Conservation (phyloP, 768 basidiomycete genomes). For the Tricholoma saponaceum region DNA sequence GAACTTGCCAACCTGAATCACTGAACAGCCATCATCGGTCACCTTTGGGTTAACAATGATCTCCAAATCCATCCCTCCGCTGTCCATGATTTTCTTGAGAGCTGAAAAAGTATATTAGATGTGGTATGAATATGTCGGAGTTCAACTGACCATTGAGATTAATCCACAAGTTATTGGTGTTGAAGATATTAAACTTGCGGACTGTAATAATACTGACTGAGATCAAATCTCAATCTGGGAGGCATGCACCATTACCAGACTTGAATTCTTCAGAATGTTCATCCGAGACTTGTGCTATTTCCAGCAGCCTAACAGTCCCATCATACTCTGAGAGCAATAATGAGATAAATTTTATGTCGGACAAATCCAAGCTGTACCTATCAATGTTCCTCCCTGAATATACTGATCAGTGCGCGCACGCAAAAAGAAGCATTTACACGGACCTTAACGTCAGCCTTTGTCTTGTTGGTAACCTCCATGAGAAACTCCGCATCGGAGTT, state of each 20-base stretch:
- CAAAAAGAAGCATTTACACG: slow-evolving; percentile 3
- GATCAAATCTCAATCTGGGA: neutral
- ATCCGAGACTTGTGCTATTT: slow-evolving; percentile 78
- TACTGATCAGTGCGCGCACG: neutral
- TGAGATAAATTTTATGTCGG: neutral
- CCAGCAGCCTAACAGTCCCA: slow-evolving; percentile 68
- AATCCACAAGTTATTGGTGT: slow-evolving; percentile 69
- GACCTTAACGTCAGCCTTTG: slow-evolving; percentile 64
- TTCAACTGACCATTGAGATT: slow-evolving; percentile 7
- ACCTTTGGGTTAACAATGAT: slow-evolving; percentile 76
- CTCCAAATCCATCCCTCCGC: slow-evolving; percentile 65
- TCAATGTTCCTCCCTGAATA: slow-evolving; percentile 62
- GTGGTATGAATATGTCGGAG: neutral
- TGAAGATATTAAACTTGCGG: slow-evolving; percentile 80
- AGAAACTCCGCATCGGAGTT: slow-evolving; percentile 72
- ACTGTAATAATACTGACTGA: slow-evolving; percentile 21
- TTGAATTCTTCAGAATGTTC: slow-evolving; percentile 86
- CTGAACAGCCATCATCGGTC: slow-evolving; percentile 64
- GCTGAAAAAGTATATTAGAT: slow-evolving; percentile 28
- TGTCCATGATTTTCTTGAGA: slow-evolving; percentile 72
- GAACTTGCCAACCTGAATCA: slow-evolving; percentile 48
- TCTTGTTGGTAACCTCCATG: slow-evolving; percentile 91
- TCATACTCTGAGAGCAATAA: slow-evolving; percentile 50
- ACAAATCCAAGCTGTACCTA: slow-evolving; percentile 28
- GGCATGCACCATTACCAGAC: slow-evolving; percentile 33